Base-by-base conservation (phyloP, 2,329 filamentous ascomycete species). In the Exophiala bonariae region DNA sequence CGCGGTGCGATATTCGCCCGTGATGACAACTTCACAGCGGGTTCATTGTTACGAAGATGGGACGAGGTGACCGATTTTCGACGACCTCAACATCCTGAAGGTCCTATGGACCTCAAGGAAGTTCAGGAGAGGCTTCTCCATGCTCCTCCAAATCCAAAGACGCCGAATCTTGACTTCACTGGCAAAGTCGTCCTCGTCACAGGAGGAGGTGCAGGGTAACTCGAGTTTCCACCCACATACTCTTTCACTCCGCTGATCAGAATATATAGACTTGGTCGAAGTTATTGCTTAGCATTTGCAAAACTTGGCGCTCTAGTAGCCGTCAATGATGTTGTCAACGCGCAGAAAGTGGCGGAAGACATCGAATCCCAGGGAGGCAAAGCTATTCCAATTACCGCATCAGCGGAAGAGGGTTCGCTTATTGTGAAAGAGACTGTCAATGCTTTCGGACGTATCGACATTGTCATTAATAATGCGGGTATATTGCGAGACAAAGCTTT, bases 401-500 rank as follows among this genome's bases (percentile, higher is more conserved):
- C 88, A 39, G 91, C 90, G 50, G 89, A 96, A 68, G 89, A 97
- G 50, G 93, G 93, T 37, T 90, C 96, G 45, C 78, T 79, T 33
- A 89, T 96, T 38, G 84, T 99, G 61, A 93, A 96, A 80, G 84
- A 81, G 49, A 91, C 91, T 45, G 93, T 97, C 62, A 91, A 97
- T 64, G 84, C 86, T 33, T 97, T 87, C 66, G 92, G 93, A 61
- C 88, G 92, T 60, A 81, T 99, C 61, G 92, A 99, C 65, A 91
- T 97, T 54, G 71, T 97, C 55, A 80, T 99, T 76, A 97, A 99
- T 82, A 97, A 99, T 64, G 93, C 93, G 44, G 93, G 93, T 64
- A 97, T 97, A 60, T 82, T 99, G 44, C 85, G 92, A 41, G 93
- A 97, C 77, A 97, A 96, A 82, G 90, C 93, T 33, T 97, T 99